phyloP scores from a whole-genome alignment of 768 basidiomycete species.

The Austroboletus eburneus region DNA sequence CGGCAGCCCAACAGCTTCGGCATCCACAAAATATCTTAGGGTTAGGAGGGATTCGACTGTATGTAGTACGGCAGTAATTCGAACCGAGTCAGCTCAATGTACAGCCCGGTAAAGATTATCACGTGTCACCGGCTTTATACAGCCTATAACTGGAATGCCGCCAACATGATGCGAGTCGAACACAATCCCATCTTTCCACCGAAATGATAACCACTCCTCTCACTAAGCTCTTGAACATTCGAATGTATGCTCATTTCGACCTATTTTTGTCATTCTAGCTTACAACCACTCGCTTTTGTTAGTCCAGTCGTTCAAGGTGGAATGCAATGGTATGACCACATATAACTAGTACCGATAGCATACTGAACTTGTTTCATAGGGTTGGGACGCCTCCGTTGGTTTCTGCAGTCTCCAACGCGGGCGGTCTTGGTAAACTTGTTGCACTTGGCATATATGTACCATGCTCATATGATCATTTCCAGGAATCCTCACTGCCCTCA shows the following conservation, averaged over 20 bases:
- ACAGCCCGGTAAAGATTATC: no score
- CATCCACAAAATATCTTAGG: no score
- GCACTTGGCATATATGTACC: neutral
- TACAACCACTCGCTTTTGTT: neutral
- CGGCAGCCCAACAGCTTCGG: no score
- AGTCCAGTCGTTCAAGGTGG: slow-evolving; percentile 85
- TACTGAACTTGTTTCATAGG: slow-evolving; percentile 38
- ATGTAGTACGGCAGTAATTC: no score
- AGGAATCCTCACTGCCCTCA: slow-evolving; percentile 84
- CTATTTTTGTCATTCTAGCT: no score
- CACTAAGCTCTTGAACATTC: slow-evolving; percentile 62
- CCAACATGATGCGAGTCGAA: no score
- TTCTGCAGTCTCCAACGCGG: slow-evolving; percentile 78
- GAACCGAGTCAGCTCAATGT: no score
- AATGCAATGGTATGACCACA: slow-evolving; percentile 72
- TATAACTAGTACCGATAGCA: neutral
- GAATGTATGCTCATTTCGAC: slow-evolving; percentile 45
- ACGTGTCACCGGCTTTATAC: no score
- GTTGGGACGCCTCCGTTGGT: slow-evolving; percentile 74
- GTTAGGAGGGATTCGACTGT: no score
- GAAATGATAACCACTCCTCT: slow-evolving; percentile 49
- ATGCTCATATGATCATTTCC: neutral
- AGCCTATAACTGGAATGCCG: no score
- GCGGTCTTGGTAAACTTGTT: slow-evolving; percentile 58
- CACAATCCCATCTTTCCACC: no score